Evolutionary conservation across 73 alveolate genomes (phyloP).

Genomic region (Uronychia setigera): DNA sequence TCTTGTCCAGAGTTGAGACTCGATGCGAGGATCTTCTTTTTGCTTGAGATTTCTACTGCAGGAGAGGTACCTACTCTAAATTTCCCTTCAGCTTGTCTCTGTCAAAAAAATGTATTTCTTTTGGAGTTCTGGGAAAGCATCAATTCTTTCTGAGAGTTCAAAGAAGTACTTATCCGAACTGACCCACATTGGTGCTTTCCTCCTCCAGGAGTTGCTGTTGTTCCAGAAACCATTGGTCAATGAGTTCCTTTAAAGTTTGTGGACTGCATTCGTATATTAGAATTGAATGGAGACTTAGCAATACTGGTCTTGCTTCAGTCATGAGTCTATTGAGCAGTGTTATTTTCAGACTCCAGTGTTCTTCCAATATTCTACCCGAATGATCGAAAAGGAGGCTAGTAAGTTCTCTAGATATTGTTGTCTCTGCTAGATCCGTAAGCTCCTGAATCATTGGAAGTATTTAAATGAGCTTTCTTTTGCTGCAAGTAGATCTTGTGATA

Average conservation of each 20-base stretch:
- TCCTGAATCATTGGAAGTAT: background rate
- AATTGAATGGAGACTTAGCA: background rate
- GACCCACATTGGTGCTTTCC: background rate
- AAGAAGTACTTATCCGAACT: background rate
- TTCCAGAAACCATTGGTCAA: background rate
- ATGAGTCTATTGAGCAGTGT: no score
- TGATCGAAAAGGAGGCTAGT: no score
- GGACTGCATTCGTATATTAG: no score
- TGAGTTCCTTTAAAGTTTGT: no score
- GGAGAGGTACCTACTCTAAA: background rate
- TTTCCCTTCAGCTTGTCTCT: background rate
- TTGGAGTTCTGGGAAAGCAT: background rate
- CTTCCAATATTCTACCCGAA: background rate
- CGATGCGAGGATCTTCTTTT: background rate
- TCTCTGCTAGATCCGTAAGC: background rate
- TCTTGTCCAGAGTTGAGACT: background rate
- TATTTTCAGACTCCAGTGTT: no score
- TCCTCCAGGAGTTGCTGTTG: background rate
- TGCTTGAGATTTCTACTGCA: background rate
- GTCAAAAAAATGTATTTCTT: background rate
- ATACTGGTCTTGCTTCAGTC: background rate
- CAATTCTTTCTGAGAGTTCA: background rate
- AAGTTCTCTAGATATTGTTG: background rate
- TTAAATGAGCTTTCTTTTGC: background rate
- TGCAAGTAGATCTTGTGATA: background rate